Evolutionary conservation across 306 rosid genomes (phyloP).

Genomic region (Malus sylvestris): DNA sequence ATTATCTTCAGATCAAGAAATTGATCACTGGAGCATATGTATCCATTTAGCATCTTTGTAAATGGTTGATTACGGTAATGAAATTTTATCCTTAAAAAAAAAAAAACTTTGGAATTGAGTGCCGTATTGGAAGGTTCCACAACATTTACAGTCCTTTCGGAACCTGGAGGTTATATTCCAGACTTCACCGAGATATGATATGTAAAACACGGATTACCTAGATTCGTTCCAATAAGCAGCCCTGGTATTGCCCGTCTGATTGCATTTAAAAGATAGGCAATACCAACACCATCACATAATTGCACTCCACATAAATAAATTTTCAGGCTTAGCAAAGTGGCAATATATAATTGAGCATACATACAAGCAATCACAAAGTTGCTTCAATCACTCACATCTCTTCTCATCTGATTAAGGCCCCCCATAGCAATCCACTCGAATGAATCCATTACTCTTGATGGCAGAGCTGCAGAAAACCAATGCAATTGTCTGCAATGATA

Average conservation of each 20-base stretch:
- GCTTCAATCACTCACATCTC: constrained; percentile 60
- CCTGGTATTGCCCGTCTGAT: constrained; percentile 58
- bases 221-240: constrained; percentile 92
- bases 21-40: too few species aligned
- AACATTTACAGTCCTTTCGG: too few species aligned
- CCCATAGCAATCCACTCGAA: constrained; percentile 94
- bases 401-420: constrained; percentile 94
- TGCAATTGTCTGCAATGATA: constrained; percentile 75
- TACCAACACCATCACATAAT: constrained; percentile 94
- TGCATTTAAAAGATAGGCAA: constrained; percentile 79
- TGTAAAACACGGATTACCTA: constrained; percentile 37
- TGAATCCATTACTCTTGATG: constrained; percentile 65
- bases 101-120: too few species aligned
- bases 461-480: constrained; percentile 74
- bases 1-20: too few species aligned
- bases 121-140: too few species aligned
- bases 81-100: too few species aligned
- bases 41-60: too few species aligned
- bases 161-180: background rate
- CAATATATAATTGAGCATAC: background rate
- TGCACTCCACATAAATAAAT: constrained; percentile 28
- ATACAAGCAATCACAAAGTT: background rate
- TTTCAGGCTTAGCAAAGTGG: constrained; percentile 16
- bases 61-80: too few species aligned
- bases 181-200: background rate